Base-by-base conservation (phyloP, 2,329 filamentous ascomycete species). In the Penicillium palitans region DNA sequence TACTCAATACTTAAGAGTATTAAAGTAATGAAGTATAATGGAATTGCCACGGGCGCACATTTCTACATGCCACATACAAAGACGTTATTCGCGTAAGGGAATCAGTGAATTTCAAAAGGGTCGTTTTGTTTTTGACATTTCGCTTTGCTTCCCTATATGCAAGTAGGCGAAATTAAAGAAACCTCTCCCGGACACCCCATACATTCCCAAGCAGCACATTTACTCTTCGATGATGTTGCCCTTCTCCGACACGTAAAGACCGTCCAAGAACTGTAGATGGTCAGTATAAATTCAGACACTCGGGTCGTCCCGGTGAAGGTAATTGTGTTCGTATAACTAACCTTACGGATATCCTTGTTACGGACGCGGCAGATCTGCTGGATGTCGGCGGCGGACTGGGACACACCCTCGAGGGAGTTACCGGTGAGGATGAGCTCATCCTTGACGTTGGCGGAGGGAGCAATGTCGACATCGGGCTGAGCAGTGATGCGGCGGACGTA, bases 341-440 rank as follows among this genome's bases (percentile, higher is more conserved):
- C 90, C 90, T 97, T 97, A 85, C 96, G 92, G 86, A 99, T 99
- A 96, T 99, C 95, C 92, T 99, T 99, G 91, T 99, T 99, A 81
- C 92, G 89, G 82, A 99, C 95, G 83, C 88, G 88, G 92, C 95
- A 99, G 83, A 95, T 93, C 84, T 99, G 95, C 87, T 99, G 95
- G 80, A 99, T 97, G 81, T 99, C 95, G 82, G 95, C 95, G 70
- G 95, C 95, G 78, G 89, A 92, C 85, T 99, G 95, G 76, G 95
- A 99, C 69, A 99, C 95, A 78, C 88, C 87, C 87, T 99, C 96
- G 73, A 99, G 86, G 65, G 90, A 96, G 90, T 97, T 99, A 75
- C 95, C 95, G 71, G 78, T 84, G 73, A 99, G 84, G 79, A 93
- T 83, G 66, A 99, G 90, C 88, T 99, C 93, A 80, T 99, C 95